Evolutionary conservation across 768 basidiomycete genomes (phyloP), one percentile per base, ranked within the genome.

Genomic region (Tricholoma sp.): DNA sequence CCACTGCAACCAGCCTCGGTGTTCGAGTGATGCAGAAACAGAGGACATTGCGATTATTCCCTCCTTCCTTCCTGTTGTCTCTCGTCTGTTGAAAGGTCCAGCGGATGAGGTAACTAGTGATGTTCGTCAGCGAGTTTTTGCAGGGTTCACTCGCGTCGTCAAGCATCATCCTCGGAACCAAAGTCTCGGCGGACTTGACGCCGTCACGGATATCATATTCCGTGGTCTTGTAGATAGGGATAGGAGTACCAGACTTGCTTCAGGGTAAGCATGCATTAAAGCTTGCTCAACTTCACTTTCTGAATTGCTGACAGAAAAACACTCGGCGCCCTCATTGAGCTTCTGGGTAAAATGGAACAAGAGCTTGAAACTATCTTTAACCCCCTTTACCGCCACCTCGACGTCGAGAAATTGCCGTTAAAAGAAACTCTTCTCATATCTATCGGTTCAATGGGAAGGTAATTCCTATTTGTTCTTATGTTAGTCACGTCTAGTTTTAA

Each of bases 381-480:
- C 28, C 70, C 72, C 34, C 64, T 90, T 1, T 75, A 80, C 61
- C 69, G 73, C 7, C 65, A 80, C 20, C 76, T 88, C 41, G 77
- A 81, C 18, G 61, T 62, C 1, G 70, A 70, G 2, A 81, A 76
- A 57, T 68, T 77, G 49, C 69, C 76, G 2, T 68, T 82, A 10
- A 81, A 78, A 61, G 91, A 94, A 66, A 87, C 87, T 0, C 69
- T 83, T 1, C 65, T 91, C 13, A 73, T 89, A 3, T 78, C 83
- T 12, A 73, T 85, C 4, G 87, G 87, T 32, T 68, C 70, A 3
- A 78, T 89, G 54, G 80, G 78, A 66, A 79, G 71, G 80, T 82
- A 58, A 60, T 24, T 73, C 62, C 13, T 50, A 18, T 34, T 13
- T 6, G 28, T 24, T 47, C 20, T 7, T 11, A 28, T 42, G 36